Evolutionary conservation across 2,329 filamentous ascomycete species (phyloP).

Genomic region (Arthroderma sp.): DNA sequence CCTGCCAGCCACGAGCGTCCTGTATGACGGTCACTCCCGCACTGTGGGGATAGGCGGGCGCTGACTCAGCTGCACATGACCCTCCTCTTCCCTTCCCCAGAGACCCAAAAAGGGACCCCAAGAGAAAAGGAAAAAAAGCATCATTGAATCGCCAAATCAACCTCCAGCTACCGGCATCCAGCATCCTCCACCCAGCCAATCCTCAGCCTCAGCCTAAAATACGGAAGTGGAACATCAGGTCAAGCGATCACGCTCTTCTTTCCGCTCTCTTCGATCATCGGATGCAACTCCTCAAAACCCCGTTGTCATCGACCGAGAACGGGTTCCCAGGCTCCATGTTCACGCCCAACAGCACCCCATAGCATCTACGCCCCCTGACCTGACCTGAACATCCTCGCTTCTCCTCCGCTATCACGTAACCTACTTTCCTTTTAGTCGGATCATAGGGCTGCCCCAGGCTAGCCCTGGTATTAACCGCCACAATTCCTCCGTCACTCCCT

Average conservation of each 20-base stretch:
- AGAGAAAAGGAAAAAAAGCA: not conserved
- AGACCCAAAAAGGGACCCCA: not conserved
- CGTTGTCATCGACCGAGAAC: not conserved
- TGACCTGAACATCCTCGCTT: not conserved
- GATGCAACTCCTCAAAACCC: not conserved
- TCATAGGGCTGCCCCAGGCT: slow-evolving; percentile 55
- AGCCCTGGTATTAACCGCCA: slow-evolving; percentile 61
- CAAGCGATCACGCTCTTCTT: not conserved
- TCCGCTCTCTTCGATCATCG: not conserved
- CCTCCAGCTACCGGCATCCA: not conserved
- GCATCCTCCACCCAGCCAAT: not conserved
- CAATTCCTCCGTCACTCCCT: slow-evolving; percentile 65
- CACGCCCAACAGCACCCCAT: not conserved
- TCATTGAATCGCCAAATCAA: not conserved
- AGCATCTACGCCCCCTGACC: not conserved
- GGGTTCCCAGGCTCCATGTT: not conserved
- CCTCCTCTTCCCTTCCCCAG: not conserved
- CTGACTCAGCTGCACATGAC: slow-evolving; percentile 1
- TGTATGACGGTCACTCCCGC: not conserved
- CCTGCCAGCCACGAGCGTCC: too few relatives aligned
- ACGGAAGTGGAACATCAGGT: not conserved
- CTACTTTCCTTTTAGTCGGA: slow-evolving; percentile 6
- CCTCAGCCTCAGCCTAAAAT: not conserved
- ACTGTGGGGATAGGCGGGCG: not conserved
- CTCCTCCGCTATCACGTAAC: slow-evolving; percentile 2